Base-by-base conservation (phyloP, 2,329 filamentous ascomycete genomes). In the Colletotrichum costaricense region DNA sequence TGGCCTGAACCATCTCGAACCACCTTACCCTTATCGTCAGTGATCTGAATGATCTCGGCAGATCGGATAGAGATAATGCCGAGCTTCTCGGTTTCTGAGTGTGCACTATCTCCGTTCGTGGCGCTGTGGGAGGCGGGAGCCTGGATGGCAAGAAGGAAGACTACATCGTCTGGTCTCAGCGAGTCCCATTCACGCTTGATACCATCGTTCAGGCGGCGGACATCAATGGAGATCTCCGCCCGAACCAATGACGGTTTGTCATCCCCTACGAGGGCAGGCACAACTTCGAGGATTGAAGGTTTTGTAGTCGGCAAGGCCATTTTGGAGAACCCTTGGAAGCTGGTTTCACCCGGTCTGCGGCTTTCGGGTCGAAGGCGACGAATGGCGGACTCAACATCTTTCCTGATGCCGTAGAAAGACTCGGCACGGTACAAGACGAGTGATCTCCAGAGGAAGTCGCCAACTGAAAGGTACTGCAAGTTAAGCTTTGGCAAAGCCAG, bases 381-480 rank as follows among this genome's bases (percentile, higher is more conserved):
- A 63, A 98, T 81, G 7, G 93, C 91, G 60, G 94, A 90, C 80
- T 98, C 95, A 70, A 99, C 91, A 80, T 99, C 95, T 79, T 95
- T 96, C 58, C 95, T 91, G 73, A 99, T 96, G 73, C 95, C 94
- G 81, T 97, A 98, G 81, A 98, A 98, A 0, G 96, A 90, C 82
- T 99, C 97, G 72, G 93, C 94, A 54, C 96, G 92, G 80, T 98
- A 97, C 9, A 99, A 86, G 16, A 97, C 88, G 78, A 98, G 93
- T 0, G 96, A 95, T 75, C 97, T 91, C 95, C 95, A 99, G n/a
- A 99, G 85, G 78, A 99, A 99, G 82, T 99, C 97, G 3, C 95
- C 95, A 63, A 98, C 91, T 3, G 95, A 97, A 16, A 99, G 87
- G 82, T 99, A 99, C 80, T 99, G 97, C 33, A 99, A 86, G 78